Conservation (phyloP, 371 early-diverging fungal species). For the Batkoa obscura region DNA sequence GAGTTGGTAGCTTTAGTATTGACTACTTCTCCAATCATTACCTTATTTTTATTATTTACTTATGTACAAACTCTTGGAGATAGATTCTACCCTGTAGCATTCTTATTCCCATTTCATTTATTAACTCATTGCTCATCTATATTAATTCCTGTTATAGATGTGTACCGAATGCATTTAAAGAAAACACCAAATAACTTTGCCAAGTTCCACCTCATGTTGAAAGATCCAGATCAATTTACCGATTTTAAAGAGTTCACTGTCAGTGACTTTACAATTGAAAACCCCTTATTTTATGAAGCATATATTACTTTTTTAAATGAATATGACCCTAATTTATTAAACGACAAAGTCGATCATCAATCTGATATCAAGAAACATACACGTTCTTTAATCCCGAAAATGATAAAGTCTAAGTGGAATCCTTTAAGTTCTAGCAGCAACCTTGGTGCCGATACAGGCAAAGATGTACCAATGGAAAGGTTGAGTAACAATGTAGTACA, state of each 20-base stretch:
- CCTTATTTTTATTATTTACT: not conserved
- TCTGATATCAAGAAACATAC: not conserved
- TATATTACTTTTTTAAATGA: not conserved
- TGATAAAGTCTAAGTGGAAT: not conserved
- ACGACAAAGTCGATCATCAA: too few relatives aligned
- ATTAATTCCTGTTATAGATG: not conserved
- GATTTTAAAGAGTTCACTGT: slow-evolving; percentile 2
- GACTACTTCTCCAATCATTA: not conserved
- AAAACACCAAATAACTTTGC: not conserved
- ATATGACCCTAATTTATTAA: not conserved
- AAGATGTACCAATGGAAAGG: too few relatives aligned
- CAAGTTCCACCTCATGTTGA: not conserved
- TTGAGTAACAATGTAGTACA: not conserved
- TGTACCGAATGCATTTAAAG: not conserved
- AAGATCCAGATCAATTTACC: not conserved
- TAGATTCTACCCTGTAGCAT: not conserved
- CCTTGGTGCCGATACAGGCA: too few relatives aligned
- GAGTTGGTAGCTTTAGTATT: not conserved
- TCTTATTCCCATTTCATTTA: not conserved
- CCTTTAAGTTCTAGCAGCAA: not conserved
- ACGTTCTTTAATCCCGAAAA: not conserved
- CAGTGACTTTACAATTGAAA: not conserved
- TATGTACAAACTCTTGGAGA: not conserved
- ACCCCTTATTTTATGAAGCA: not conserved
- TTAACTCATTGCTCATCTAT: not conserved